Base-by-base conservation (phyloP, 305 asterid species). In the Galium porrigens region DNA sequence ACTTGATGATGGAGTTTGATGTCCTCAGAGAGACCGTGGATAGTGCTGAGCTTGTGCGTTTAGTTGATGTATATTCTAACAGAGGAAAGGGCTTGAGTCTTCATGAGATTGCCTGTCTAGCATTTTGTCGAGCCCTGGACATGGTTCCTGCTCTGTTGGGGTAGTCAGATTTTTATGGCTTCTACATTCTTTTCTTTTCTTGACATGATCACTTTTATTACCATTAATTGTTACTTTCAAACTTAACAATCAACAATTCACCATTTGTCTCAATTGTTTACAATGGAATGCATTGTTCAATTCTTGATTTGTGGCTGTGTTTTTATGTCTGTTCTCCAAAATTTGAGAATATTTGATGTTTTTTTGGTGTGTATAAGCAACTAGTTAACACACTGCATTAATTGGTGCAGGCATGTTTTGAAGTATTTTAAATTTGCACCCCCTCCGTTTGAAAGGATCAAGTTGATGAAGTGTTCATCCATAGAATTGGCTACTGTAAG, bases 51-150 rank as follows among this genome's bases (percentile, higher is more conserved):
- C 60, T 74, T 68, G 60, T 76, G 61, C 71, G 62, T 63, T 60
- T 86, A 58, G 70, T 84, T 68, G 81, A 82, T 73, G 63, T 82
- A 72, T 89, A 89, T 69, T 80, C 63, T 62, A 70, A 70, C 66
- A 70, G 73, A 42, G 87, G 89, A 74, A 85, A 82, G 72, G 81
- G 89, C 33, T 77, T 89, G 84, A 73, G 71, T 22, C 94, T 92
- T 69, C 97, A 89, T 1, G 99, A 92, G 80, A 83, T 89, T 63
- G 89, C 95, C 44, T 87, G 97, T 73, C 74, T 89, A 59, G 94
- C 99, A 39, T 87, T 92, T 61, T 78, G 83, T 69, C 78, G 91
- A 65, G 95, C 90, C 39, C 77, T 84, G 73, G 95, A 87, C 75
- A 77, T 89, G 87, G 72, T 84, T 67, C 95, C 95, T 64, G 68